These are phyloP conservation scores for Hanseniaspora jakobsenii DNA, from an alignment of 805 yeast genomes.

Conservation along the genomic window DNA sequence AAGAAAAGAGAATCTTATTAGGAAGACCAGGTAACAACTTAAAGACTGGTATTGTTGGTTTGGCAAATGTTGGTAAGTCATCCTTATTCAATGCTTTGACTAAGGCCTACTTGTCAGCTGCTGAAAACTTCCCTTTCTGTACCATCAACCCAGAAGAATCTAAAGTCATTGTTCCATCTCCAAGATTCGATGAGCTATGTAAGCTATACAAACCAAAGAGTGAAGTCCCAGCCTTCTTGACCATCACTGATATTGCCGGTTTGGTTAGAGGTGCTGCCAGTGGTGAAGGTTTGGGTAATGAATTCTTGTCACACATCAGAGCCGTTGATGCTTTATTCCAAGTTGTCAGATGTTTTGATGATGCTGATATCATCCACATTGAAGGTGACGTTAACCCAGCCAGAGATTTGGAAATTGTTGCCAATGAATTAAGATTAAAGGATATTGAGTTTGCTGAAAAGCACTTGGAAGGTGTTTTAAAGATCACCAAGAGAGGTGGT, in stretches of 20 bases:
- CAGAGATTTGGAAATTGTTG: conserved; percentile 85
- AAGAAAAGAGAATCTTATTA: conserved; percentile 55
- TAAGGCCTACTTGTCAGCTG: conserved; percentile 53
- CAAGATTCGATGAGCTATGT: conserved; percentile 67
- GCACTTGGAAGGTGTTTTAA: conserved; percentile 64
- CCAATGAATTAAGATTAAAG: conserved; percentile 84
- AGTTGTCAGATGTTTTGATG: conserved; percentile 95
- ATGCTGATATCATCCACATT: conserved; percentile 93
- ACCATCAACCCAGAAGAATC: conserved; percentile 97
- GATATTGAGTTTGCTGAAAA: conserved; percentile 91
- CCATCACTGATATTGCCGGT: conserved; percentile 95
- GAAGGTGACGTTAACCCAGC: conserved; percentile 94
- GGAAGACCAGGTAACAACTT: conserved; percentile 60
- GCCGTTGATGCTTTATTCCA: conserved; percentile 97
- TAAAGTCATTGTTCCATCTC: conserved; percentile 83
- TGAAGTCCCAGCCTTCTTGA: conserved; percentile 82
- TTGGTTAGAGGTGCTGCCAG: conserved; percentile 91
- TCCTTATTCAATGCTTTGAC: conserved; percentile 75
- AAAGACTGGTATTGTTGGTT: conserved; percentile 60
- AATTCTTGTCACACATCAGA: conserved; percentile 89
- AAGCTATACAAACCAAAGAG: conserved; percentile 68
- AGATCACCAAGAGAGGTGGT: conserved; percentile 75
- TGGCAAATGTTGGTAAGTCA: conserved; percentile 71
- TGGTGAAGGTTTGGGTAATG: conserved; percentile 97
- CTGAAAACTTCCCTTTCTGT: conserved; percentile 74